phyloP scores from a whole-genome alignment of 2,329 filamentous ascomycete species.

The Colletotrichum filicis region DNA sequence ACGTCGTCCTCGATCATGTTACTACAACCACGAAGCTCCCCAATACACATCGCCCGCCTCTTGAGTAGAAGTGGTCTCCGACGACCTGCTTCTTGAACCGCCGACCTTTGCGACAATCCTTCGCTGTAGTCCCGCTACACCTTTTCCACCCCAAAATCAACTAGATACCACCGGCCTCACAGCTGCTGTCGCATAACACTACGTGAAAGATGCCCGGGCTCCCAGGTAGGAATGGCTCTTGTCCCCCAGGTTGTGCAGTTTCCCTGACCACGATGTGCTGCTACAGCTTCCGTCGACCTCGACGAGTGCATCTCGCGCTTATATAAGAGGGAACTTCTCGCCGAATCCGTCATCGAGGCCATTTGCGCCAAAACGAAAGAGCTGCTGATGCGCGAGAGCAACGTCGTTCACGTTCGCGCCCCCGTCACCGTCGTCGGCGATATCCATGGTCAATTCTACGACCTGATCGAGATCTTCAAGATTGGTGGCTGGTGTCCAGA shows the following conservation, averaged over 20 bases:
- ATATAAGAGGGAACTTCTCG: conserved; percentile 96
- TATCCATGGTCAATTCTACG: conserved; percentile 98
- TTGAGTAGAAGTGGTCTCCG: conserved; percentile 47
- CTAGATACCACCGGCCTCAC: not conserved
- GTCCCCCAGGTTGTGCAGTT: not conserved
- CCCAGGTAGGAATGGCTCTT: conserved; percentile 54
- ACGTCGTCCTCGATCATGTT: conserved; percentile 52
- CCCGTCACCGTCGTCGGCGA: conserved; percentile 98
- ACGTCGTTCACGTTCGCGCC: conserved; percentile 95
- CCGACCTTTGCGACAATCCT: not conserved
- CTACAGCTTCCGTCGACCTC: conserved; percentile 89
- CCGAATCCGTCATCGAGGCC: conserved; percentile 97
- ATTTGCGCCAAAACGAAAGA: conserved; percentile 99
- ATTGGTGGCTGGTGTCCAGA: conserved; percentile 98
- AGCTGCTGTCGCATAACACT: conserved; percentile 1
- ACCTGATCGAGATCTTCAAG: conserved; percentile 98
- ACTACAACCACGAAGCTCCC: conserved; percentile 47
- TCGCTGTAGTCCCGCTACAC: not conserved
- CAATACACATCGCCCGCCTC: conserved; percentile 48
- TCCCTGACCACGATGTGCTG: conserved; percentile 6
- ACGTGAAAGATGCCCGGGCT: conserved; percentile 64
- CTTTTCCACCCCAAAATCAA: not conserved
- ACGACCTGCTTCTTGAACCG: conserved; percentile 40
- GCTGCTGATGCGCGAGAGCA: conserved; percentile 99
- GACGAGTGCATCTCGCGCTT: conserved; percentile 98